phyloP scores from a whole-genome alignment of 371 early-diverging fungal genomes.

The Lichtheimia ornata region DNA sequence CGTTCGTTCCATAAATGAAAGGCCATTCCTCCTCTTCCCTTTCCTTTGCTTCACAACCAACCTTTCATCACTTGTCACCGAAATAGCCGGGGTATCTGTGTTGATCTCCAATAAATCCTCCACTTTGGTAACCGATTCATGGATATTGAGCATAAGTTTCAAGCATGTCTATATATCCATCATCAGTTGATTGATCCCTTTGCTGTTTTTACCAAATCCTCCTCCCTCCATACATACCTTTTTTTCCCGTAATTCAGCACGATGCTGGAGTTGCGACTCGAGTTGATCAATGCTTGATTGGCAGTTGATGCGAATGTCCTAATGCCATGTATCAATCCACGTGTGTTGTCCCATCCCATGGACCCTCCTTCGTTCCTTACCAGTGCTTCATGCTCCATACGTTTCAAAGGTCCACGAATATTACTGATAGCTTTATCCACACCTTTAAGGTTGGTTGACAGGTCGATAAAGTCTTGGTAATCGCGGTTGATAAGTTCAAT shows the following conservation, averaged over 20 bases:
- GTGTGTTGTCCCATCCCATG: not conserved
- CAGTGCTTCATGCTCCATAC: conserved; percentile 60
- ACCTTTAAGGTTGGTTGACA: conserved; percentile 79
- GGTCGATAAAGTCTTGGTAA: conserved; percentile 80
- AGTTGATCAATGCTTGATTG: conserved; percentile 58
- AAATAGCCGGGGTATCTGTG: conserved; percentile 18
- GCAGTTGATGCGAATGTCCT: conserved; percentile 53
- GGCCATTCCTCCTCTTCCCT: not conserved
- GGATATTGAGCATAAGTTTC: conserved; percentile 70
- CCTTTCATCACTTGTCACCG: not conserved
- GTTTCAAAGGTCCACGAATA: conserved; percentile 57
- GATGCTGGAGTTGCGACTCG: conserved; percentile 59
- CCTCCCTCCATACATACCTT: conserved; percentile 45
- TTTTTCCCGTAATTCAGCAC: conserved; percentile 67
- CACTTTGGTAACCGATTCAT: conserved; percentile 75
- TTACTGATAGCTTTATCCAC: conserved; percentile 72
- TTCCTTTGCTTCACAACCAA: not conserved
- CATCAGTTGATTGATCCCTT: no score
- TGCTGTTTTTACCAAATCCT: not conserved
- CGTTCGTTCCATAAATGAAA: not conserved
- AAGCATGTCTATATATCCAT: conserved; percentile 47
- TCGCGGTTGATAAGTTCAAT: conserved; percentile 82
- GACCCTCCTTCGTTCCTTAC: conserved; percentile 34
- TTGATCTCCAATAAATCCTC: conserved; percentile 71
- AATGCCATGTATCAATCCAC: not conserved